phyloP scores from a whole-genome alignment of 768 basidiomycete species.

The Exsudoporus frostii region DNA sequence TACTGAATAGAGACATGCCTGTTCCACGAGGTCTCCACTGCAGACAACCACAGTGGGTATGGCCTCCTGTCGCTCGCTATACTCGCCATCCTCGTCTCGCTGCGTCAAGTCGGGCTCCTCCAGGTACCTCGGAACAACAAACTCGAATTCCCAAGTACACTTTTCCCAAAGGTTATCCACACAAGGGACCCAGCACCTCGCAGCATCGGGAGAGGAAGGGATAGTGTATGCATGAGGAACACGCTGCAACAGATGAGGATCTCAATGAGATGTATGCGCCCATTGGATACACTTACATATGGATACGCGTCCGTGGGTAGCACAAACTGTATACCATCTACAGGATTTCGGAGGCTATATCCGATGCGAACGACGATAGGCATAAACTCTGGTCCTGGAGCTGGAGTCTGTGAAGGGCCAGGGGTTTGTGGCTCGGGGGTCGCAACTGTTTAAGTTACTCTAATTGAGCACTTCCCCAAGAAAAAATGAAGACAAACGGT shows the following conservation, averaged over 20 bases:
- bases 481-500: not conserved
- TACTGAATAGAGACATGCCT: conserved; percentile 49
- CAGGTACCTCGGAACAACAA: conserved; percentile 83
- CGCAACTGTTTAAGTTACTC: conserved; percentile 42
- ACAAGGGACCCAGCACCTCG: conserved; percentile 99
- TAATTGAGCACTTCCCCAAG: conserved; percentile 4
- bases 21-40: conserved; percentile 93
- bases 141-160: conserved; percentile 98
- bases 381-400: conserved; percentile 59
- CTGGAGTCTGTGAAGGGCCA: conserved; percentile 36
- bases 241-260: conserved; percentile 48
- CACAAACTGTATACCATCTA: conserved; percentile 83
- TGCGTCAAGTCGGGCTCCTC: conserved; percentile 46
- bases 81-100: conserved; percentile 42
- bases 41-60: conserved; percentile 85
- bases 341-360: conserved; percentile 80
- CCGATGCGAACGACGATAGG: conserved; percentile 74
- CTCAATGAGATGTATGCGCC: not conserved
- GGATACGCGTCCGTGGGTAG: conserved; percentile 79
- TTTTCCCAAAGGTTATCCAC: conserved; percentile 93
- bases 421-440: conserved; percentile 85
- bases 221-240: conserved; percentile 92
- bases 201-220: conserved; percentile 82
- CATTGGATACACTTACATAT: conserved; percentile 54
- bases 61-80: conserved; percentile 51